These are phyloP conservation scores for Cystofilobasidium capitatum DNA, from an alignment of 768 basidiomycete species.

Conservation along the genomic window DNA sequence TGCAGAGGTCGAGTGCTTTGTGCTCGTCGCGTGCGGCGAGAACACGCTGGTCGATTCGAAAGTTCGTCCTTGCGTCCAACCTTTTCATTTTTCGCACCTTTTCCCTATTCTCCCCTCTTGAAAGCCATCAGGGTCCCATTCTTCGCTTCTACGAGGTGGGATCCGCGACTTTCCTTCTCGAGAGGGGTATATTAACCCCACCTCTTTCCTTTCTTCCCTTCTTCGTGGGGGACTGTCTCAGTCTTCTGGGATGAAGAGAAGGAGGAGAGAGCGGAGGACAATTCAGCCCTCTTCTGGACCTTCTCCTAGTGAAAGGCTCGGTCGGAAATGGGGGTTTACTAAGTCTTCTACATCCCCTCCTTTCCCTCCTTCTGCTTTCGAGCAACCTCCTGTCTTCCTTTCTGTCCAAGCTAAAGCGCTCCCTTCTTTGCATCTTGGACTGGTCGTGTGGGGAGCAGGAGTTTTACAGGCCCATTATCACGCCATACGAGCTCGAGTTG, in stretches of 20 bases:
- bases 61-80: constrained; percentile 39
- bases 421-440: not conserved
- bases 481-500: constrained; percentile 79
- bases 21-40: constrained; percentile 88
- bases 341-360: constrained; percentile 15
- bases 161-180: too few relatives aligned
- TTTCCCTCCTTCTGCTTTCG: not conserved
- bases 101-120: not conserved
- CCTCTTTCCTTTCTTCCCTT: not conserved
- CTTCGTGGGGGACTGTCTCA: not conserved
- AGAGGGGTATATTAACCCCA: constrained; percentile 5
- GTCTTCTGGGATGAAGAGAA: not conserved
- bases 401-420: not conserved
- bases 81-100: not conserved
- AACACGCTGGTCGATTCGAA: constrained; percentile 56
- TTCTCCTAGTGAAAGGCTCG: not conserved
- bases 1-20: constrained; percentile 89
- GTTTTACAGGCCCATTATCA: constrained; percentile 80
- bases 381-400: not conserved
- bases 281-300: constrained; percentile 26
- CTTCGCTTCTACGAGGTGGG: too few relatives aligned
- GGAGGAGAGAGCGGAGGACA: constrained; percentile 4
- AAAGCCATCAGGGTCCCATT: not conserved
- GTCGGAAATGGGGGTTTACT: constrained; percentile 24
- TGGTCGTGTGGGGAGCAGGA: constrained; percentile 55